Conservation (phyloP, 192 early-diverging fungal species). For the Coemansia asiatica region DNA sequence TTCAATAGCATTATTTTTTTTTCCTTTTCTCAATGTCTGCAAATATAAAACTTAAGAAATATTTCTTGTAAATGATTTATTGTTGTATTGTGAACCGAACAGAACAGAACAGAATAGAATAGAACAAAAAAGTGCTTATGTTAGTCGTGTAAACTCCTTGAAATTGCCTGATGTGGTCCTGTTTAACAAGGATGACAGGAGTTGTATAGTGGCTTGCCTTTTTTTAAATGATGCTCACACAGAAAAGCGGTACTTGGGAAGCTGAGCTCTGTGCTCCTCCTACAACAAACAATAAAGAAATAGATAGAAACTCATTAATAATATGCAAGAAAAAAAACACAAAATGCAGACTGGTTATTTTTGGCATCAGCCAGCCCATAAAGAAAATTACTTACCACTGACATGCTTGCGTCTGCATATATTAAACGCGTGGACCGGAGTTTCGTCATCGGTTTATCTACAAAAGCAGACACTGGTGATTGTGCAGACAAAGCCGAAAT, state of each 20-base stretch:
- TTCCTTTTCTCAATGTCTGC: background rate
- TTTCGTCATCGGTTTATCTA: constrained; percentile 27
- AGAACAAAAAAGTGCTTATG: background rate
- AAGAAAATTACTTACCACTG: constrained; percentile 56
- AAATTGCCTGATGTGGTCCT: no score
- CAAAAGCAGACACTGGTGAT: constrained; percentile 10
- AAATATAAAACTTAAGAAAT: background rate
- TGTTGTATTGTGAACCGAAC: background rate
- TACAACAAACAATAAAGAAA: constrained; percentile 11
- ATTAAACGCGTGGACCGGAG: constrained; percentile 32
- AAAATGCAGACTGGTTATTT: no score
- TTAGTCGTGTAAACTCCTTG: no score
- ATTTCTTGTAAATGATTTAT: no score
- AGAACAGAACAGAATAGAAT: background rate
- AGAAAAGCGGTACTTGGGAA: constrained; percentile 24
- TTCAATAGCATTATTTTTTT: constrained; percentile 2
- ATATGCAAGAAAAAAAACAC: background rate
- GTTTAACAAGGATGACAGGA: no score
- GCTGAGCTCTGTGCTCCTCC: constrained; percentile 45
- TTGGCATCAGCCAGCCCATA: no score
- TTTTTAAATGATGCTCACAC: background rate
- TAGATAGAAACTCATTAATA: no score
- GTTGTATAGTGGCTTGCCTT: constrained; percentile 14
- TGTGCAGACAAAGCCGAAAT: constrained; percentile 14
- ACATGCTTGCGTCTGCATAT: constrained; percentile 32